Evolutionary conservation across 2,329 filamentous ascomycete genomes (phyloP).

Genomic region (Colletotrichum tropicicola): DNA sequence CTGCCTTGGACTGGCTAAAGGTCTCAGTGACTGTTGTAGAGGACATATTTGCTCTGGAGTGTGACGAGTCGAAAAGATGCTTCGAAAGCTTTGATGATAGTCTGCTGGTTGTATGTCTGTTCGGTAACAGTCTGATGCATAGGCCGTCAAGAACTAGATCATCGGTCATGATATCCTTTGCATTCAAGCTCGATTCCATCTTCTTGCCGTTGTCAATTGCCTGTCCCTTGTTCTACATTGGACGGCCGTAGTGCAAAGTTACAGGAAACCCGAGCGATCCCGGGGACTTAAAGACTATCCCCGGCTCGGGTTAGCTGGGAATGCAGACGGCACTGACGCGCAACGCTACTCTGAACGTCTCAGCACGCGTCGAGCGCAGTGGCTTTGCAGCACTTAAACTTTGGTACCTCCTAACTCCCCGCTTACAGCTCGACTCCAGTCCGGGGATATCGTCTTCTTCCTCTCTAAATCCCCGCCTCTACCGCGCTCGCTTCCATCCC

Average conservation of each 20-base stretch:
- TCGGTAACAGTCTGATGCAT: background rate
- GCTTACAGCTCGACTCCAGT: background rate
- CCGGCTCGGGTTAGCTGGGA: background rate
- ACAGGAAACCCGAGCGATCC: too few species aligned
- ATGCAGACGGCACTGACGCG: background rate
- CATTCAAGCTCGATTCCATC: background rate
- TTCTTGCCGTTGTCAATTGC: background rate
- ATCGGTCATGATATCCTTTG: background rate
- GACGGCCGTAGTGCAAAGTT: too few species aligned
- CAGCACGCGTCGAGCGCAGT: background rate
- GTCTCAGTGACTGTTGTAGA: background rate
- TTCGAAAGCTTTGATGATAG: background rate
- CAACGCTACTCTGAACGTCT: background rate
- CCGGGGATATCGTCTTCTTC: slow-evolving; percentile 6
- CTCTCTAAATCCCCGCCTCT: slow-evolving; percentile 24
- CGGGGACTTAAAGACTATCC: background rate
- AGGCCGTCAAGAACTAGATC: background rate
- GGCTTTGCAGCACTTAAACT: background rate
- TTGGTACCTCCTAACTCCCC: slow-evolving; percentile 17
- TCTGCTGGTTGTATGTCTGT: background rate
- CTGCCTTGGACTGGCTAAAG: background rate
- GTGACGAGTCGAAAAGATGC: background rate
- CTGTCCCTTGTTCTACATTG: too few species aligned
- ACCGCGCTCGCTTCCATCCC: background rate
- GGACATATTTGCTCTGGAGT: background rate